These are phyloP conservation scores for Mucuna pruriens DNA, from an alignment of 306 rosid species.

Conservation along the genomic window DNA sequence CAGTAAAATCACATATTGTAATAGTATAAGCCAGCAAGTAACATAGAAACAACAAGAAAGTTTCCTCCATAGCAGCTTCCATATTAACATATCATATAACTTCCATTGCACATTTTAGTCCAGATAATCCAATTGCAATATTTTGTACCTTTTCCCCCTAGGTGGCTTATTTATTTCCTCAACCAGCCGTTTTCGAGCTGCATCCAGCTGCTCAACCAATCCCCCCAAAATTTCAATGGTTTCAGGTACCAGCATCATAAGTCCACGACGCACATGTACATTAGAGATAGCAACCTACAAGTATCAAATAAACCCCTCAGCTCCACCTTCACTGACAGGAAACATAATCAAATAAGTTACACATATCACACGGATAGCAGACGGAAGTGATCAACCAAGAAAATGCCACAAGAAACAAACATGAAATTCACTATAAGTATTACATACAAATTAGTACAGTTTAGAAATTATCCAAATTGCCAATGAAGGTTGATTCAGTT, in stretches of 20 bases:
- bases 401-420: not conserved
- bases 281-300: conserved; percentile 74
- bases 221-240: conserved; percentile 81
- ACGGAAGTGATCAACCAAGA: conserved; percentile 28
- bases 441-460: not conserved
- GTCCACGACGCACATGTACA: conserved; percentile 80
- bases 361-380: conserved; percentile 7
- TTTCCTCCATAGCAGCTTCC: conserved; percentile 17
- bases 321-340: conserved; percentile 8
- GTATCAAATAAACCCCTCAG: conserved; percentile 40
- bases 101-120: not conserved
- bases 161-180: conserved; percentile 91
- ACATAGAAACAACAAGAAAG: conserved; percentile 13
- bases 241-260: conserved; percentile 91
- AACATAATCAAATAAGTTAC: not conserved
- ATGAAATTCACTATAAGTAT: not conserved
- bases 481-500: too few species aligned
- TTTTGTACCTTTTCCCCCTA: conserved; percentile 75
- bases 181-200: conserved; percentile 75
- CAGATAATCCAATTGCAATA: conserved; percentile 20
- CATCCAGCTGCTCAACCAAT: conserved; percentile 82
- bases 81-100: not conserved
- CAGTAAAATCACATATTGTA: conserved; percentile 4
- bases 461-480: not conserved
- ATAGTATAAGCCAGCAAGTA: conserved; percentile 24